Evolutionary conservation across 352 stramenopile species (phyloP).

Genomic region (Phytophthora idaei): DNA sequence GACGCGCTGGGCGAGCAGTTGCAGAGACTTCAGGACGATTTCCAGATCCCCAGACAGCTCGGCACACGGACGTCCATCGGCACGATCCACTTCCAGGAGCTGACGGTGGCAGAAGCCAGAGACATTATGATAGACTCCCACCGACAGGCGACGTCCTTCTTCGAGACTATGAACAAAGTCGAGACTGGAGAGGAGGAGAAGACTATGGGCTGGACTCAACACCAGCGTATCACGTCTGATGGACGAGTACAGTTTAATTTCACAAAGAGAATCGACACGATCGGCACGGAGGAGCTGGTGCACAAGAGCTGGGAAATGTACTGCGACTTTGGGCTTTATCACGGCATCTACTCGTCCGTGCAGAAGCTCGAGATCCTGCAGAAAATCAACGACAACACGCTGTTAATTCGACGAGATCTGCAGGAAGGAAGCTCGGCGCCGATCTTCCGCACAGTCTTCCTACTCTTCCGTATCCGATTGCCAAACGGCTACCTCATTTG

Average conservation of each 20-base stretch:
- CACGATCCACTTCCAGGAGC: constrained; percentile 63
- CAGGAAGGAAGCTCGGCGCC: constrained; percentile 62
- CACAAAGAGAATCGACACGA: constrained; percentile 68
- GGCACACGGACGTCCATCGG: constrained; percentile 50
- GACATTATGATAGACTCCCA: constrained; percentile 81
- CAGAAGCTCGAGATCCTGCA: constrained; percentile 84
- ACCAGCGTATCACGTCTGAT: constrained; percentile 68
- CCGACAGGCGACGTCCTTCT: constrained; percentile 71
- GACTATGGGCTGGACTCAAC: constrained; percentile 82
- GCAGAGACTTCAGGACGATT: constrained; percentile 70
- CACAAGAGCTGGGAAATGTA: constrained; percentile 85
- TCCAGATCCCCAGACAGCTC: constrained; percentile 49
- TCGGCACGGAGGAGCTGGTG: constrained; percentile 70
- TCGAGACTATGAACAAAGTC: constrained; percentile 54
- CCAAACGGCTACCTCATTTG: constrained; percentile 72
- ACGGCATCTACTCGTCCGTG: constrained; percentile 78
- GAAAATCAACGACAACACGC: constrained; percentile 78
- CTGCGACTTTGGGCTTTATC: constrained; percentile 75
- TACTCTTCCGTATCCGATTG: constrained; percentile 70
- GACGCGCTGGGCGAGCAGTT: constrained; percentile 77
- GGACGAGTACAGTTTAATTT: constrained; percentile 83
- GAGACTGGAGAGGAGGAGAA: constrained; percentile 44
- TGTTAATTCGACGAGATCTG: constrained; percentile 75
- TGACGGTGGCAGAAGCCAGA: constrained; percentile 51
- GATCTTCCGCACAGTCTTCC: constrained; percentile 79